Conservation (phyloP, 2,329 filamentous ascomycete species). For the Leptodontidium sp. region DNA sequence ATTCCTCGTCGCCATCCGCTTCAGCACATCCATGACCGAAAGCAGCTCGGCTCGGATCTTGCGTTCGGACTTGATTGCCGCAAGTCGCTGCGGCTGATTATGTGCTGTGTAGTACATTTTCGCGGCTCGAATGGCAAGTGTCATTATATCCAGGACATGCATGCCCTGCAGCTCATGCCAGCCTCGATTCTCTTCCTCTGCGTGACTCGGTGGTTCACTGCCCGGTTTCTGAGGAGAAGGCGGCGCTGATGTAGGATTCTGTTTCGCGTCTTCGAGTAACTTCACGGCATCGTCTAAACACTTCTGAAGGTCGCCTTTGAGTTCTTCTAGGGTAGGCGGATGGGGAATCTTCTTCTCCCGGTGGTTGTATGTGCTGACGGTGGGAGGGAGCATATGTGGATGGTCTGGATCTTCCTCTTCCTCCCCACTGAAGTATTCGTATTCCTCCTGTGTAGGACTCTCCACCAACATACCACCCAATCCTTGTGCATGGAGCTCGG, state of each 20-base stretch:
- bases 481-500: constrained; percentile 56
- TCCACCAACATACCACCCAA: constrained; percentile 46
- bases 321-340: constrained; percentile 81
- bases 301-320: constrained; percentile 74
- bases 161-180: constrained; percentile 92
- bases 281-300: constrained; percentile 74
- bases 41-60: constrained; percentile 85
- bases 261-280: constrained; percentile 67
- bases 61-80: constrained; percentile 87
- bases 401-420: constrained; percentile 70
- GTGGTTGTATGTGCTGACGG: constrained; percentile 93
- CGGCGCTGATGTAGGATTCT: constrained; percentile 40
- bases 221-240: constrained; percentile 30
- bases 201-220: constrained; percentile 35
- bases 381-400: constrained; percentile 89
- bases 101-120: constrained; percentile 97
- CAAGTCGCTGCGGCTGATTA: constrained; percentile 83
- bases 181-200: constrained; percentile 54
- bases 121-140: constrained; percentile 92
- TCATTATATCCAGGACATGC: constrained; percentile 91
- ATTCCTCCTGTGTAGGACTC: constrained; percentile 52
- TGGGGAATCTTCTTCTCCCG: constrained; percentile 83
- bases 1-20: constrained; percentile 87
- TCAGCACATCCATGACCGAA: constrained; percentile 87
- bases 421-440: constrained; percentile 58